These are phyloP conservation scores for Aegilops tauschii DNA, from an alignment of 176 grass and related monocot species.

Conservation along the genomic window DNA sequence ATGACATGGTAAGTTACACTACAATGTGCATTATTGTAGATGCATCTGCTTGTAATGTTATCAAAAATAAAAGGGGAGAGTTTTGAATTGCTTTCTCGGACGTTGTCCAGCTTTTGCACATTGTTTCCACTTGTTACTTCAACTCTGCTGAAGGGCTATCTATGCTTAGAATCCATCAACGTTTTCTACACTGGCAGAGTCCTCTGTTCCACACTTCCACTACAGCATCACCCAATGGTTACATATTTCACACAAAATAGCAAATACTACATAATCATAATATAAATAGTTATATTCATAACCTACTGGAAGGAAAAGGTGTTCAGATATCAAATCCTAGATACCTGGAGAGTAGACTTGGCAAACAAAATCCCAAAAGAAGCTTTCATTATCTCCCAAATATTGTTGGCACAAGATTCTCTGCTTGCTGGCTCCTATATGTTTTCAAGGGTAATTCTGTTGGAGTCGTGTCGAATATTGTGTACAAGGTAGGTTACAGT, in stretches of 20 bases:
- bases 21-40: no score
- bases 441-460: slow-evolving; percentile 81
- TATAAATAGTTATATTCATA: not conserved
- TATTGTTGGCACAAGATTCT: slow-evolving; percentile 69
- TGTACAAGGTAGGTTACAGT: no score
- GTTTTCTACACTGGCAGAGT: not conserved
- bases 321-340: not conserved
- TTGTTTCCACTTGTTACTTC: not conserved
- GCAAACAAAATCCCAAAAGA: slow-evolving; percentile 68
- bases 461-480: no score
- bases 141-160: not conserved
- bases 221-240: no score
- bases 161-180: not conserved
- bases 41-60: no score
- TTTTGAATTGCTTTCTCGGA: no score
- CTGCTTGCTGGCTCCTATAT: slow-evolving; percentile 90
- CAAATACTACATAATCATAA: not conserved
- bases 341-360: slow-evolving; percentile 84
- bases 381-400: slow-evolving; percentile 84
- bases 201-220: no score
- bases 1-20: no score
- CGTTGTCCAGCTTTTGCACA: not conserved
- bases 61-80: not conserved
- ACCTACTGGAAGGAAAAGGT: slow-evolving; percentile 12
- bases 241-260: not conserved